These are phyloP conservation scores for Verticillium klebahnii DNA, from an alignment of 2,329 filamentous ascomycete genomes.

Conservation along the genomic window DNA sequence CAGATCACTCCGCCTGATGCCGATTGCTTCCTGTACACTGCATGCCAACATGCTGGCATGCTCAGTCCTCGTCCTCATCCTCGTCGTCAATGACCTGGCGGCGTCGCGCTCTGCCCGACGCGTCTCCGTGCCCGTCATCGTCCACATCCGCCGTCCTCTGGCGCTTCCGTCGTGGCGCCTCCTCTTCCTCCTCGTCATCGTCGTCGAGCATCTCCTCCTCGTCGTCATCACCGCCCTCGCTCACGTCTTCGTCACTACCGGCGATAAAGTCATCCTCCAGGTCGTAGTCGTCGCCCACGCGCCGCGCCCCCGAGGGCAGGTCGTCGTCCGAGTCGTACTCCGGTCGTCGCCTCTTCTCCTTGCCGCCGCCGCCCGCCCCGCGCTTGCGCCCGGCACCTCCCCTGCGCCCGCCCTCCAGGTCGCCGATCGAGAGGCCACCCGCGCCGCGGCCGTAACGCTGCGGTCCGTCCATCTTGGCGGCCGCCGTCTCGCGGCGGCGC, in stretches of 20 bases:
- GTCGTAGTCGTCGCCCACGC: slow-evolving; percentile 73
- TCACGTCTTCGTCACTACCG: slow-evolving; percentile 64
- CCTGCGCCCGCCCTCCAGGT: slow-evolving; percentile 60
- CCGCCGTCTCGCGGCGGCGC: slow-evolving; percentile 63
- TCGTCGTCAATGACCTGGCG: slow-evolving; percentile 57
- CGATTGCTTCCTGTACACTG: background rate
- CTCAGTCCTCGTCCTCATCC: slow-evolving; percentile 38
- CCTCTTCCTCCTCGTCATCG: slow-evolving; percentile 40
- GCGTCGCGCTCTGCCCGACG: slow-evolving; percentile 42
- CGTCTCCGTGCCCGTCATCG: slow-evolving; percentile 49
- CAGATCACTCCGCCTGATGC: background rate
- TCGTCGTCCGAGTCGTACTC: slow-evolving; percentile 79
- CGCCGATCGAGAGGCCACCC: slow-evolving; percentile 61
- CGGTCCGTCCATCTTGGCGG: slow-evolving; percentile 58
- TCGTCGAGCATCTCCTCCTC: slow-evolving; percentile 55
- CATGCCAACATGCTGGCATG: background rate
- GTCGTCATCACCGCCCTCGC: slow-evolving; percentile 54
- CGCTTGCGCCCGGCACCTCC: slow-evolving; percentile 48
- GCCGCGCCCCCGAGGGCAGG: slow-evolving; percentile 53
- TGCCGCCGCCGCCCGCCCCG: slow-evolving; percentile 42
- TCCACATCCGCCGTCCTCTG: slow-evolving; percentile 41
- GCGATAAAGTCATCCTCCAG: slow-evolving; percentile 77
- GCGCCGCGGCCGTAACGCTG: slow-evolving; percentile 42
- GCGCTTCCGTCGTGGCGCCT: slow-evolving; percentile 43
- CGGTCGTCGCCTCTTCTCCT: slow-evolving; percentile 48